These are phyloP conservation scores for Cutaneotrichosporon dermatis DNA, from an alignment of 1,284 basidiomycete genomes.

Conservation along the genomic window DNA sequence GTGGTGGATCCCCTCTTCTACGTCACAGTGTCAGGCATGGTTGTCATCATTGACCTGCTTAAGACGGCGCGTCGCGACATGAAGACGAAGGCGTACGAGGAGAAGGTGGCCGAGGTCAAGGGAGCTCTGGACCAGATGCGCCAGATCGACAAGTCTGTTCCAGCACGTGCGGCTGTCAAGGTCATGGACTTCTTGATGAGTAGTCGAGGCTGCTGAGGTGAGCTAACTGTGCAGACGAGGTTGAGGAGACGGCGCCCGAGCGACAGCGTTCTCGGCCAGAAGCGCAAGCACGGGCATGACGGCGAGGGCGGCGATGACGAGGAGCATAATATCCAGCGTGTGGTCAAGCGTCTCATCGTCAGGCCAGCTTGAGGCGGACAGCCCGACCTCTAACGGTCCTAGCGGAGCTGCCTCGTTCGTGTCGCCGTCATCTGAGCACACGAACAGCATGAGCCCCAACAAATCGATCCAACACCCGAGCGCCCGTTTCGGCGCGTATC, in stretches of 20 bases:
- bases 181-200: constrained; percentile 49
- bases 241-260: constrained; percentile 43
- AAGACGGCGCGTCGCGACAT: constrained; percentile 39
- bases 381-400: constrained; percentile 20
- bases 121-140: constrained; percentile 44
- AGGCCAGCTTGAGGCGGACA: constrained; percentile 45
- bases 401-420: constrained; percentile 15
- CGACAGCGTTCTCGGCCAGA: constrained; percentile 31
- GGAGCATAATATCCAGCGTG: constrained; percentile 44
- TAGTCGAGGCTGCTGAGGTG: constrained; percentile 9
- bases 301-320: constrained; percentile 33
- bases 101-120: constrained; percentile 45
- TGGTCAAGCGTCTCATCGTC: constrained; percentile 48
- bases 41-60: constrained; percentile 49
- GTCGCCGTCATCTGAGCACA: constrained; percentile 11
- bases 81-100: constrained; percentile 39
- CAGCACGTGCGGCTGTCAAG: constrained; percentile 46
- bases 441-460: background rate
- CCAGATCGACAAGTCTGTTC: constrained; percentile 45
- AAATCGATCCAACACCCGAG: constrained; percentile 29
- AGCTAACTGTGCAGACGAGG: constrained; percentile 23
- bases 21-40: constrained; percentile 46
- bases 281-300: constrained; percentile 34
- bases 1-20: constrained; percentile 51
- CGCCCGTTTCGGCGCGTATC: constrained; percentile 45